phyloP scores from a whole-genome alignment of 345 rosid genomes.

The Aurinia saxatilis region DNA sequence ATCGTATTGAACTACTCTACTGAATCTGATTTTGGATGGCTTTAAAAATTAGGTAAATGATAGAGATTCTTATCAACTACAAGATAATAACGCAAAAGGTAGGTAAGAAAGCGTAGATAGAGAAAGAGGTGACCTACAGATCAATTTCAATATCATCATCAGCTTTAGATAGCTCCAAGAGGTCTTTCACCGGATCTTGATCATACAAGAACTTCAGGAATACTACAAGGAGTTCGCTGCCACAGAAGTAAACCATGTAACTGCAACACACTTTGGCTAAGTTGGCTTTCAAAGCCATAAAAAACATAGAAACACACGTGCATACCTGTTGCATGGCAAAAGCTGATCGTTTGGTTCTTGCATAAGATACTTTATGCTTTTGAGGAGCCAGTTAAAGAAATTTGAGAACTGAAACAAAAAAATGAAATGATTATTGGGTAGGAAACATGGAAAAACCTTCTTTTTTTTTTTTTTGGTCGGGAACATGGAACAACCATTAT shows the following conservation, averaged over 20 bases:
- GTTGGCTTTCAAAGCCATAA: neutral
- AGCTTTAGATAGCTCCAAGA: conserved; percentile 55
- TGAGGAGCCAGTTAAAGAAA: conserved; percentile 89
- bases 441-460: neutral
- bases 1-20: neutral
- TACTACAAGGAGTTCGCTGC: conserved; percentile 83
- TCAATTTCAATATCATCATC: conserved; percentile 56
- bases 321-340: conserved; percentile 66
- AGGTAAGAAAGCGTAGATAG: neutral
- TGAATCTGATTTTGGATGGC: neutral
- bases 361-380: conserved; percentile 75
- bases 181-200: conserved; percentile 82
- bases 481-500: neutral
- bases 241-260: conserved; percentile 26
- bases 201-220: conserved; percentile 87
- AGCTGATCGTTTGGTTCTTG: conserved; percentile 91
- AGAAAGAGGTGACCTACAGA: conserved; percentile 46
- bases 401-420: conserved; percentile 61
- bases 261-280: neutral
- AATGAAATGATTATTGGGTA: neutral
- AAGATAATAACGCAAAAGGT: conserved; percentile 2
- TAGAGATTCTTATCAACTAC: neutral
- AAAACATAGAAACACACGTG: conserved; percentile 5
- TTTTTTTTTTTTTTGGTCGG: too few species aligned
- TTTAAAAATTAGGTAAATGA: neutral